Evolutionary conservation across 768 basidiomycete species (phyloP).

Genomic region (Royoungia palumana): DNA sequence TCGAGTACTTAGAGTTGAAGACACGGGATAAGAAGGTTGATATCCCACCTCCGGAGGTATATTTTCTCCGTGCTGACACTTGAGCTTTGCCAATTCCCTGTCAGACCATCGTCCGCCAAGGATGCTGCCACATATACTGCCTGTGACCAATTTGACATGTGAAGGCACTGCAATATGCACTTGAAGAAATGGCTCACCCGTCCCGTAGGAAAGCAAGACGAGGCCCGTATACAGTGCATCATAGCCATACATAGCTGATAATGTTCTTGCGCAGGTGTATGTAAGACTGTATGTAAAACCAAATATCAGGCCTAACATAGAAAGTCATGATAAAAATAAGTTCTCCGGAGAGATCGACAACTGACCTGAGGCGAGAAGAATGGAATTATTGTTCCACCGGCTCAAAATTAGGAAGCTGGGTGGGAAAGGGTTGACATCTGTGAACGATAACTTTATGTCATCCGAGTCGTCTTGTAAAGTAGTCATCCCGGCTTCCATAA

Average conservation of each 20-base stretch:
- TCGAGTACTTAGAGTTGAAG: not conserved
- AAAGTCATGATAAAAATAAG: not conserved
- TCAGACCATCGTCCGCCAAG: constrained; percentile 61
- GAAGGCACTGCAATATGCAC: not conserved
- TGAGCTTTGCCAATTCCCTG: constrained; percentile 38
- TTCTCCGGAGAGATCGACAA: not conserved
- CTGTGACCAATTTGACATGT: constrained; percentile 20
- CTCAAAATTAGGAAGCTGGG: constrained; percentile 58
- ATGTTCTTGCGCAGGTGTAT: constrained; percentile 73
- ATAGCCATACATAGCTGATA: constrained; percentile 62
- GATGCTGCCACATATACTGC: constrained; percentile 51
- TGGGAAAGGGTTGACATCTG: constrained; percentile 69
- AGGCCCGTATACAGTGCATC: constrained; percentile 70
- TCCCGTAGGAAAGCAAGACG: constrained; percentile 69
- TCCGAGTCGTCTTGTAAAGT: constrained; percentile 13
- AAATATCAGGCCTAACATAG: constrained; percentile 59
- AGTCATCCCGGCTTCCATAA: constrained; percentile 6
- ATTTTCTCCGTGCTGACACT: constrained; percentile 41
- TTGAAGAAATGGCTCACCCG: constrained; percentile 40
- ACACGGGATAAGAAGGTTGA: not conserved
- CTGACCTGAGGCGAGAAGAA: constrained; percentile 39
- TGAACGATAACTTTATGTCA: constrained; percentile 54
- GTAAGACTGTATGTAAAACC: constrained; percentile 65
- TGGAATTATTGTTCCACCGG: constrained; percentile 62
- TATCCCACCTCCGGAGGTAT: constrained; percentile 60